These are phyloP conservation scores for Cladophialophora immunda DNA, from an alignment of 2,329 filamentous ascomycete genomes.

Conservation along the genomic window DNA sequence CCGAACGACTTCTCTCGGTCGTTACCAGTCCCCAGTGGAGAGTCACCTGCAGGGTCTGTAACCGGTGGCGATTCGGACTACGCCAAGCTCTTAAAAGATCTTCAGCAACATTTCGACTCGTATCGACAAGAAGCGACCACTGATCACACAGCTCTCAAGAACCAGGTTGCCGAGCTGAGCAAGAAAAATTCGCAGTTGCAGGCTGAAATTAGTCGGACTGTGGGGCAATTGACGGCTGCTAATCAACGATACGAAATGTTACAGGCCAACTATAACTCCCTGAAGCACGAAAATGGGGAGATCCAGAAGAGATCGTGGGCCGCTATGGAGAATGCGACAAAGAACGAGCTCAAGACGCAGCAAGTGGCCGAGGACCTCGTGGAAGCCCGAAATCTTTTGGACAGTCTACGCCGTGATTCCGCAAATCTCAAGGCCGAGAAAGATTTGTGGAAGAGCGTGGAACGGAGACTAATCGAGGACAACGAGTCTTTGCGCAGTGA, in stretches of 20 bases:
- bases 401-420: constrained; percentile 88
- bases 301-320: constrained; percentile 82
- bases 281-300: constrained; percentile 85
- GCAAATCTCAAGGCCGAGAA: constrained; percentile 95
- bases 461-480: constrained; percentile 85
- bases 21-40: constrained; percentile 60
- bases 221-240: constrained; percentile 82
- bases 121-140: constrained; percentile 86
- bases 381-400: constrained; percentile 80
- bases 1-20: constrained; percentile 77
- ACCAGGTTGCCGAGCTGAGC: constrained; percentile 83
- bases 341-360: constrained; percentile 88
- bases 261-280: constrained; percentile 82
- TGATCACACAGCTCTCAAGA: constrained; percentile 81
- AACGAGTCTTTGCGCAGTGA: constrained; percentile 87
- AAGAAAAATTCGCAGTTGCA: constrained; percentile 84
- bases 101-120: constrained; percentile 88
- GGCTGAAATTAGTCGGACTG: constrained; percentile 79
- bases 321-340: constrained; percentile 82
- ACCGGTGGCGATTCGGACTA: constrained; percentile 72
- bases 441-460: constrained; percentile 91
- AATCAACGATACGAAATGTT: constrained; percentile 88
- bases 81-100: constrained; percentile 80
- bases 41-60: constrained; percentile 59
- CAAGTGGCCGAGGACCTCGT: constrained; percentile 93